Percentiles rank a stretch among this genome's conserved stretches.
Conservation (phyloP, 495 filamentous ascomycete genomes). For the Aspergillus steynii region DNA sequence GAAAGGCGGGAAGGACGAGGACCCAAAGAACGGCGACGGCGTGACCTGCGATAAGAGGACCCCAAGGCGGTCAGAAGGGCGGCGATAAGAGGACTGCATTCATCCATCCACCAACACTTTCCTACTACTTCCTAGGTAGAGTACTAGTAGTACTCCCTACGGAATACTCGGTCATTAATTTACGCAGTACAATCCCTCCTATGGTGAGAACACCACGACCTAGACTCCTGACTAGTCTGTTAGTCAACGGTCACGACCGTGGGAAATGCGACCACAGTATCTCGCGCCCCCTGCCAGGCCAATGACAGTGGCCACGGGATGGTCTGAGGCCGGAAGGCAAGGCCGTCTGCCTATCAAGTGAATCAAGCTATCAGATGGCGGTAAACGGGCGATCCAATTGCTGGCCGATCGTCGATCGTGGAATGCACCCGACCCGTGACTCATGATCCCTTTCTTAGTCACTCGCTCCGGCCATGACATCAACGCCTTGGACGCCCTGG, state of each 20-base stretch:
- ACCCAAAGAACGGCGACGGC: constrained; percentile 17
- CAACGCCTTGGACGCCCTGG: neutral
- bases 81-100: constrained; percentile 16
- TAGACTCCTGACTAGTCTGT: neutral
- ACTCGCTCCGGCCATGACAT: neutral
- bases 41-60: constrained; percentile 41
- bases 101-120: no score
- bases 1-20: constrained; percentile 10
- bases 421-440: neutral
- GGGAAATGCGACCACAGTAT: neutral
- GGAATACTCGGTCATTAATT: no score
- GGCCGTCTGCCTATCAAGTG: neutral
- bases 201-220: neutral
- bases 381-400: neutral
- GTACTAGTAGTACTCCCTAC: no score
- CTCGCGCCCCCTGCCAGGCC: neutral
- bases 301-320: neutral
- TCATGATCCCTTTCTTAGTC: neutral
- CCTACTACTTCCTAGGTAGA: no score
- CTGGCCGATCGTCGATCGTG: neutral
- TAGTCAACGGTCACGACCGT: neutral
- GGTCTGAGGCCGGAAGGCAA: constrained; percentile 10
- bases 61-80: constrained; percentile 31
- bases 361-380: neutral
- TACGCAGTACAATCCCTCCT: no score